Evolutionary conservation across 495 filamentous ascomycete genomes (phyloP).

Genomic region (Aspergillus campestris): DNA sequence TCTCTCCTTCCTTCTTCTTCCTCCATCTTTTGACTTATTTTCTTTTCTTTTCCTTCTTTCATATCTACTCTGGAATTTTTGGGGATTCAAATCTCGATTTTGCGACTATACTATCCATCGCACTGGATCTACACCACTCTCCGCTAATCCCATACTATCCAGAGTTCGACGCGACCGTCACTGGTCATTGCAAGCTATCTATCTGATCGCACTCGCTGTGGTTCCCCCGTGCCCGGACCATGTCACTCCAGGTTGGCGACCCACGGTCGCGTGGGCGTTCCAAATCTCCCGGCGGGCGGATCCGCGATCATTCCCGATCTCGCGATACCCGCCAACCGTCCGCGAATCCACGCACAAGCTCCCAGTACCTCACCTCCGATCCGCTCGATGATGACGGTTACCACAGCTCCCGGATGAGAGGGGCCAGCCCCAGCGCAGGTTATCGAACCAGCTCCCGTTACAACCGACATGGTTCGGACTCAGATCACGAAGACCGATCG

Average conservation of each 20-base stretch:
- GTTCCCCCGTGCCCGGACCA: conserved; percentile 10
- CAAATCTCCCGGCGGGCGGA: conserved; percentile 46
- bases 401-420: conserved; percentile 14
- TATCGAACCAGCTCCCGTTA: conserved; percentile 36
- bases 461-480: conserved; percentile 37
- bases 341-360: conserved; percentile 14
- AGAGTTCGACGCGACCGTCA: too few relatives aligned
- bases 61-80: conserved; percentile 4
- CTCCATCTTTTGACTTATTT: conserved; percentile 12
- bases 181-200: background rate
- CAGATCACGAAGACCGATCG: conserved; percentile 29
- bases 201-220: background rate
- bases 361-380: conserved; percentile 19
- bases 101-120: background rate
- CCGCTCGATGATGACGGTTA: conserved; percentile 11
- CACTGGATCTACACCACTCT: too few relatives aligned
- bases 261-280: conserved; percentile 52
- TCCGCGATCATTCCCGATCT: conserved; percentile 40
- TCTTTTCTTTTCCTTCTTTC: conserved; percentile 2
- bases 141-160: too few relatives aligned
- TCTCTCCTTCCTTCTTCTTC: conserved; percentile 13
- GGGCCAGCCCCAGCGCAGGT: conserved; percentile 13
- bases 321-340: conserved; percentile 37
- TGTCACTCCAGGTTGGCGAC: conserved; percentile 50
- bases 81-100: conserved; percentile 5